Evolutionary conservation across 2,329 filamentous ascomycete genomes (phyloP), one percentile per base, ranked within the genome.

Genomic region (Cercospora brassicicola): DNA sequence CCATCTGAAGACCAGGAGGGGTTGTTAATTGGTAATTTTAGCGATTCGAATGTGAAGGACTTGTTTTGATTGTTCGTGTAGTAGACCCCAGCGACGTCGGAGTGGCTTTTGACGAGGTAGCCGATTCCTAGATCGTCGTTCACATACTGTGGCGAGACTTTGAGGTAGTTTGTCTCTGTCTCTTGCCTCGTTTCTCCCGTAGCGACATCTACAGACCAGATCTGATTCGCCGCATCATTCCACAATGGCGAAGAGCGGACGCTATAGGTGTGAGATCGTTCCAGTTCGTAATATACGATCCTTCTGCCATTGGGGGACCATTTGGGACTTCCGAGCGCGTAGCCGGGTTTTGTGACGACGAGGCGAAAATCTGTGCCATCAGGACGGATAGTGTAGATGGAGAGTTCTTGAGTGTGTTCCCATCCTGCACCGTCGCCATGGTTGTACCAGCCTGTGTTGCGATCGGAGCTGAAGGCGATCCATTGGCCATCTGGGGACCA

Each of bases 381-480:
- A 1, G 67, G 65, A 11, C 67, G 60, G 7, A 67, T 65, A 11
- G 57, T 48, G 10, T 69, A 69, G n/a, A 69, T 64, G 0, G 64
- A 67, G 6, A 69, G 59, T 56, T 65, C 61, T 55, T 69, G 67
- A 0, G 61, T 65, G 13, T 69, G 42, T 23, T 69, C 64, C 67
- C 65, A 69, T 0, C 30, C 60, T 5, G 51, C 18, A 2, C 64
- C 64, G 18, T 64, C 56, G 4, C 20, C 23, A 4, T 66, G 64
- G 0, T 88, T 89, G 0, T 86, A 91, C 0, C 84, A 87, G 65
- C 83, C 88, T 0, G 64, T 69, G 20, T 69, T 66, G 18, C 64
- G 48, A 30, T 66, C 67, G 8, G 67, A 69, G 10, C 48, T 59
- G 59, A 69, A 69, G 2, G 39, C 42, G 6, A 69, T 63, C 59